Base-by-base conservation (phyloP, 2,329 filamentous ascomycete species). In the Paecilomyces sp. region DNA sequence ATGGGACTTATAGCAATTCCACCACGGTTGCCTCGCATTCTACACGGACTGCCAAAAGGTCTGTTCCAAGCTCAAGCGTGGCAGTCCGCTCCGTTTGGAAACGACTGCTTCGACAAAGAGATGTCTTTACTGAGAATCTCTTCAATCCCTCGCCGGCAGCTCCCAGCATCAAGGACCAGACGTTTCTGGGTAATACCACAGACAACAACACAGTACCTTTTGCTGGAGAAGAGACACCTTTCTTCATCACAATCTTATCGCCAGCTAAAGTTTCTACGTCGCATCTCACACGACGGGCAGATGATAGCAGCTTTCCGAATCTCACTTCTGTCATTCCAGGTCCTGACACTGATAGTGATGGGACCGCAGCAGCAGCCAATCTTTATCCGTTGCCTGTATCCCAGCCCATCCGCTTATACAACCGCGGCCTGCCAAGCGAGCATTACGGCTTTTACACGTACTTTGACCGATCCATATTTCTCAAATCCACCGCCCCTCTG, bases 361-460 rank as follows among this genome's bases (percentile, higher is more conserved):
- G 91, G 53, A 88, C 87, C 1, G 88, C 90, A 0, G 85, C 86
- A 1, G 79, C 88, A 0, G 90, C 90, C 2, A 83, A 83, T 9
- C 79, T 97, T 63, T 84, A 94, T 54, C 90, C 92, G 0, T 79
- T 83, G 7, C 84, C 89, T 0, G 76, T 80, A 0, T 76, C 79
- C 61, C 94, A 97, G 68, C 93, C 91, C 0, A 80, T 97, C 12
- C 85, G 90, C 1, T 83, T 97, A 0, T 97, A 88, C 73, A 91
- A 97, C 72, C 89, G 92, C 22, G 92, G 89, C 18, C 80, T 89
- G 30, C 78, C 83, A 1, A 88, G 88, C 0, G 93, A 97, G 73
- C 91, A 96, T 75, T 97, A 95, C 74, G 91, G 91, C 2, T 97
- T 97, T 77, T 97, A 96, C 77, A 90, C 85, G 0, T 95, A 96